Evolutionary conservation across 768 basidiomycete species (phyloP).

Genomic region (Cyathus striatus): DNA sequence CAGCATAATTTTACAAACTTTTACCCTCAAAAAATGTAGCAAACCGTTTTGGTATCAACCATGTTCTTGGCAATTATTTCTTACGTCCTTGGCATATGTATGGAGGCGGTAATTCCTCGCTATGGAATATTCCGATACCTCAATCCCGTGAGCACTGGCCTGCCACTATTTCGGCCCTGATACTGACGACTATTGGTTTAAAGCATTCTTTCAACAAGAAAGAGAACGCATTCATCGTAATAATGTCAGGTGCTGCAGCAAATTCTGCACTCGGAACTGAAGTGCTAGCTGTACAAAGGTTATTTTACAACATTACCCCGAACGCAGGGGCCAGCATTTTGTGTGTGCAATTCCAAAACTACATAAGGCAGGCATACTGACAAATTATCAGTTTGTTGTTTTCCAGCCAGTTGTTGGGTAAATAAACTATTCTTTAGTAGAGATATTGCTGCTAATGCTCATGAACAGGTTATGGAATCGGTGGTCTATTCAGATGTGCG

Average conservation of each 20-base stretch:
- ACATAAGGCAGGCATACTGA: not conserved
- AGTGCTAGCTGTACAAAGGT: conserved; percentile 46
- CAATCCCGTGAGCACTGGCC: conserved; percentile 38
- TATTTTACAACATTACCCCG: conserved; percentile 49
- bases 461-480: conserved; percentile 46
- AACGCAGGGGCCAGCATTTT: conserved; percentile 41
- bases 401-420: conserved; percentile 28
- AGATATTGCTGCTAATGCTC: conserved; percentile 14
- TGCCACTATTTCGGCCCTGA: not conserved
- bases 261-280: conserved; percentile 50
- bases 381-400: conserved; percentile 20
- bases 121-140: conserved; percentile 40
- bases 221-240: conserved; percentile 53
- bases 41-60: conserved; percentile 44
- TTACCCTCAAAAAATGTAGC: too few species aligned
- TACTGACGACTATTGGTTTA: conserved; percentile 2
- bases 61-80: conserved; percentile 52
- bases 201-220: conserved; percentile 60
- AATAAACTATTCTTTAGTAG: not conserved
- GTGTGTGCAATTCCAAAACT: conserved; percentile 9
- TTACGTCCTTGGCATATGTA: conserved; percentile 41
- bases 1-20: too few species aligned
- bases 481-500: conserved; percentile 45
- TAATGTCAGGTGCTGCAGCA: conserved; percentile 52
- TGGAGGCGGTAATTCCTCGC: conserved; percentile 42